Conservation (phyloP, 257 asterid genomes). For the Asclepias syriaca region DNA sequence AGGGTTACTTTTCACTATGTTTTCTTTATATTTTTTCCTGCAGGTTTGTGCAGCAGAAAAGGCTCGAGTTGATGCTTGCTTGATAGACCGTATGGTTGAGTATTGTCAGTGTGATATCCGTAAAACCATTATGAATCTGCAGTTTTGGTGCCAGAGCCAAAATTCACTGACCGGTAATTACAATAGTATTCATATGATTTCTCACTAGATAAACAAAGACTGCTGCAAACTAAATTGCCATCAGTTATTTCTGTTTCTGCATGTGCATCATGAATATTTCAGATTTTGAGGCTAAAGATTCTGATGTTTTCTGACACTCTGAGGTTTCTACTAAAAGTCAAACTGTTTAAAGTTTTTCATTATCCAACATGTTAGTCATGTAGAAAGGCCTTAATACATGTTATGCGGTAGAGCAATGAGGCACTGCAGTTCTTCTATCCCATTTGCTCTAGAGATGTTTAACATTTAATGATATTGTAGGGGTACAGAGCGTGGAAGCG, state of each 20-base stretch:
- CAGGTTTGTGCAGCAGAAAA: slow-evolving; percentile 80
- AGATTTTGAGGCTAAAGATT: neutral
- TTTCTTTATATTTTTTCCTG: slow-evolving; percentile 25
- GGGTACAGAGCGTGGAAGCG: too few species aligned
- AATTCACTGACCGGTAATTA: slow-evolving; percentile 46
- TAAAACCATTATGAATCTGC: slow-evolving; percentile 74
- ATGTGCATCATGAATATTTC: neutral
- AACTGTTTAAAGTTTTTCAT: neutral
- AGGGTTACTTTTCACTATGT: slow-evolving; percentile 15
- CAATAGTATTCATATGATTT: slow-evolving; percentile 14
- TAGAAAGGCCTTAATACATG: neutral
- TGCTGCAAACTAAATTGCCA: neutral
- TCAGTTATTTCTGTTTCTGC: neutral
- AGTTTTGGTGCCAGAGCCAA: slow-evolving; percentile 93
- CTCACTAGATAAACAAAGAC: slow-evolving; percentile 1
- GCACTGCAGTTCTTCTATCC: neutral
- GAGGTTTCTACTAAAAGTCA: neutral
- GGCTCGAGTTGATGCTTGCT: slow-evolving; percentile 45
- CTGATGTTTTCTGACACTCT: neutral
- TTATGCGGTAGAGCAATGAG: neutral
- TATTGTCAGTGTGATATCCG: slow-evolving; percentile 83
- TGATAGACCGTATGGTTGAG: slow-evolving; percentile 62
- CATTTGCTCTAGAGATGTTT: neutral
- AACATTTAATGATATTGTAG: neutral
- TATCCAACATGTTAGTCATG: neutral